These are phyloP conservation scores for Pythium angustatum DNA, from an alignment of 352 stramenopile genomes.

Conservation along the genomic window DNA sequence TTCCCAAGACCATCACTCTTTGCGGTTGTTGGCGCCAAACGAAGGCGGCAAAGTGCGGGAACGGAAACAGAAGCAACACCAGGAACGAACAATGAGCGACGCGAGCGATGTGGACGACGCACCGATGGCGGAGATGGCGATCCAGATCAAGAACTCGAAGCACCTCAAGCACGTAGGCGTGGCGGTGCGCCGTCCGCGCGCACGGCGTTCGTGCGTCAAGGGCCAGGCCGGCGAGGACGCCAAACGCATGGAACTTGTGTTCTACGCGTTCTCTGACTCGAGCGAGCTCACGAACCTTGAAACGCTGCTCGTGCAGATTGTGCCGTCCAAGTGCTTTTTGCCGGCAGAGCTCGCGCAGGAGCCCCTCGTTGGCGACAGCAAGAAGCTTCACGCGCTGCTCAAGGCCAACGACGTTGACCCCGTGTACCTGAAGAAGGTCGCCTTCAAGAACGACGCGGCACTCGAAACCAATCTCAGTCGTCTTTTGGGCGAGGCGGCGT, in stretches of 20 bases:
- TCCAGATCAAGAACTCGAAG: slow-evolving; percentile 83
- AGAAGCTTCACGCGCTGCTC: slow-evolving; percentile 79
- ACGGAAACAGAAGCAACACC: background rate
- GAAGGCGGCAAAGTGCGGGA: slow-evolving; percentile 5
- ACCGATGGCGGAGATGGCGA: slow-evolving; percentile 61
- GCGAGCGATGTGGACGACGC: slow-evolving; percentile 41
- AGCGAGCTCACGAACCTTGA: slow-evolving; percentile 83
- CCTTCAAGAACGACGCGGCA: slow-evolving; percentile 51
- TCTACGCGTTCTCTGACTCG: slow-evolving; percentile 83
- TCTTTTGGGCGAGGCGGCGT: slow-evolving; percentile 43
- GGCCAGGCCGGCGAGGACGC: slow-evolving; percentile 70
- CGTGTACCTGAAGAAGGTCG: slow-evolving; percentile 73
- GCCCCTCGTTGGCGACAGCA: slow-evolving; percentile 68
- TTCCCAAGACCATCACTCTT: slow-evolving; percentile 11
- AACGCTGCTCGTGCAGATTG: slow-evolving; percentile 81
- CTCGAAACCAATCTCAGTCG: slow-evolving; percentile 69
- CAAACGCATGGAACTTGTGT: slow-evolving; percentile 81
- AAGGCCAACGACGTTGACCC: slow-evolving; percentile 57
- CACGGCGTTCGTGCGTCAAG: slow-evolving; percentile 77
- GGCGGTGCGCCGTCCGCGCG: slow-evolving; percentile 64
- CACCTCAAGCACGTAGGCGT: slow-evolving; percentile 83
- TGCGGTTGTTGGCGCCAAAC: slow-evolving; percentile 9
- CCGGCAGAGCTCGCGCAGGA: slow-evolving; percentile 55
- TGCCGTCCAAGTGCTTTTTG: slow-evolving; percentile 74
- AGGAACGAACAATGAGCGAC: slow-evolving; percentile 43